A percentile compares a stretch with the other conserved stretches of the same genome.
These are phyloP conservation scores for Guadua angustifolia DNA, from an alignment of 176 grass and related monocot genomes.

Conservation along the genomic window DNA sequence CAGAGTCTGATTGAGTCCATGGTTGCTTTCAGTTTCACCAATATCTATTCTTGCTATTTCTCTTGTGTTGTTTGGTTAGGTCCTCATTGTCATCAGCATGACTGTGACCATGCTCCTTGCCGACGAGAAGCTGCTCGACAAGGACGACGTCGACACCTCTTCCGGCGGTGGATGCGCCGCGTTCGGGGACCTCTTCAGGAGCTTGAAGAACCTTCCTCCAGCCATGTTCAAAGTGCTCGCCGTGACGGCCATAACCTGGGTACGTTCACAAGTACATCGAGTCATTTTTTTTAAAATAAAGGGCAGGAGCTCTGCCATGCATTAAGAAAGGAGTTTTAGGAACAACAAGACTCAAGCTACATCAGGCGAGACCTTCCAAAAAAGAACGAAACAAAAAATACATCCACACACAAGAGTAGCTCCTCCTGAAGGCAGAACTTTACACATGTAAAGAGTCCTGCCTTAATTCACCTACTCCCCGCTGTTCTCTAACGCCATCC, in stretches of 20 bases:
- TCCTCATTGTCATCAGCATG: constrained; percentile 52
- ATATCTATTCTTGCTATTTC: background rate
- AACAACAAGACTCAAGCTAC: too few relatives aligned
- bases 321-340: too few relatives aligned
- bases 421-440: too few relatives aligned
- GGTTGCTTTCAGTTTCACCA: background rate
- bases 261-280: background rate
- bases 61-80: background rate
- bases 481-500: too few relatives aligned
- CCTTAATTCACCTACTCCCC: too few relatives aligned
- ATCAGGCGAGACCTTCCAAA: too few relatives aligned
- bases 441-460: too few relatives aligned
- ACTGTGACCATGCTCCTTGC: constrained; percentile 49
- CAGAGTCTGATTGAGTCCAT: too few relatives aligned
- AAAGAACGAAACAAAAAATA: too few relatives aligned
- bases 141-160: background rate
- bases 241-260: constrained; percentile 81
- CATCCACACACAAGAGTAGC: too few relatives aligned
- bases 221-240: constrained; percentile 77
- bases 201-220: constrained; percentile 70
- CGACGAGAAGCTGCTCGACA: constrained; percentile 37
- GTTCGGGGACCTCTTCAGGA: constrained; percentile 56
- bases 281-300: too few relatives aligned
- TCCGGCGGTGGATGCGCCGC: constrained; percentile 21
- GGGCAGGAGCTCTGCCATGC: too few relatives aligned